Evolutionary conservation across 192 early-diverging fungal species (phyloP).

Genomic region (Backusella tuberculispora): DNA sequence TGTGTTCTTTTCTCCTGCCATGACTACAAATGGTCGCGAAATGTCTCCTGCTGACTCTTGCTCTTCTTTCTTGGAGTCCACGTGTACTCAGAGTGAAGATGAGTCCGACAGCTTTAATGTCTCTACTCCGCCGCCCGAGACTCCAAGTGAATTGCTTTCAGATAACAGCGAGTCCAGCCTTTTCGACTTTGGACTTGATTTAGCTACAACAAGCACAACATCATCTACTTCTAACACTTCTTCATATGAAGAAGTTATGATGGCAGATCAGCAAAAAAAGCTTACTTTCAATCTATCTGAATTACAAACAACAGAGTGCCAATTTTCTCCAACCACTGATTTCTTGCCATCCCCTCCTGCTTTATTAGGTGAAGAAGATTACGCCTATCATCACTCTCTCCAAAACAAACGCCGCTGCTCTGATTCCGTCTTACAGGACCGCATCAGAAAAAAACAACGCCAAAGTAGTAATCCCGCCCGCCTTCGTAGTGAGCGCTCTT

Average conservation of each 20-base stretch:
- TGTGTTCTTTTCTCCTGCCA: slow-evolving; percentile 40
- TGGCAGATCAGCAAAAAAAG: slow-evolving; percentile 10
- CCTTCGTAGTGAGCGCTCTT: background rate
- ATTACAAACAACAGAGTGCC: background rate
- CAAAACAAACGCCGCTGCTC: slow-evolving; percentile 19
- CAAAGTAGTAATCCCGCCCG: background rate
- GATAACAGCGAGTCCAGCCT: slow-evolving; percentile 5
- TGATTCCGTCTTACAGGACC: slow-evolving; percentile 20
- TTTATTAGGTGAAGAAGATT: slow-evolving; percentile 7
- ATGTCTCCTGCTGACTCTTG: slow-evolving; percentile 8
- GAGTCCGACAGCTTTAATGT: slow-evolving; percentile 13
- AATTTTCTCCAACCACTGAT: background rate
- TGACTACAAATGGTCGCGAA: background rate
- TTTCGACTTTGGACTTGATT: slow-evolving; percentile 22
- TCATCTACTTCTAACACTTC: background rate
- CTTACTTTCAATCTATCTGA: background rate
- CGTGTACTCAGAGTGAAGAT: slow-evolving; percentile 18
- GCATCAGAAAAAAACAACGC: slow-evolving; percentile 18
- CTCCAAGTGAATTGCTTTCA: slow-evolving; percentile 4
- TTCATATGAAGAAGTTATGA: slow-evolving; percentile 1
- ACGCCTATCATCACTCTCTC: background rate
- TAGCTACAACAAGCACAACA: slow-evolving; percentile 10
- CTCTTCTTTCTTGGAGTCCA: slow-evolving; percentile 3
- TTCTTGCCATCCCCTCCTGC: background rate
- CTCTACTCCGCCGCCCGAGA: background rate